Evolutionary conservation across 2,329 filamentous ascomycete genomes (phyloP), one percentile per base, ranked within the genome.

Genomic region (Aspergillus nomiae): DNA sequence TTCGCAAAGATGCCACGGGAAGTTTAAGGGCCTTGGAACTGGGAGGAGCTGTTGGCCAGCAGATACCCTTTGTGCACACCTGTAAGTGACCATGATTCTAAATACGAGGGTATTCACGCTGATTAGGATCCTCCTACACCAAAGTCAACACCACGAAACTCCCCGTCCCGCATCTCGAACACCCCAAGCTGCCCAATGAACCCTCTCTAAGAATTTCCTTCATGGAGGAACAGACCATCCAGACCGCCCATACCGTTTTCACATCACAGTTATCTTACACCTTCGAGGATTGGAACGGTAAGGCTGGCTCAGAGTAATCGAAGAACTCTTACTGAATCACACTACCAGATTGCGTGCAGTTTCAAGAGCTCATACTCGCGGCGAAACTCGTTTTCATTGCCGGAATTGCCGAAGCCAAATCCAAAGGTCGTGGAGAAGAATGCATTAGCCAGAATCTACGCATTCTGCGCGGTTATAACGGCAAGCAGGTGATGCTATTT

Each of bases 361-460:
- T 81, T 53, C 78, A 81, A 60, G 78, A 81, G 62, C 60, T 77
- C 3, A 65, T 81, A 2, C 73, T 81, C 9, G 71, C 72, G 19
- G 75, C 78, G 4, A 76, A 75, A 58, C 67, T 81, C 34, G 62
- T 78, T 28, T 78, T 80, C 56, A 76, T 79, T 36, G 77, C 76
- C 0, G 78, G 78, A 0, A 78, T 81, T 58, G 78, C 78, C 1
- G 77, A 80, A 60, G 78, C 77, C 48, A 79, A 78, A 53, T 80
- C 78, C 50, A 81, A 80, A 63, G 78, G 78, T 10, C 76, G 78
- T 9, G 78, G 78, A 0, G 78, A 81, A 62, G 78, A 81, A 70
- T 80, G 78, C 59, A 80, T 81, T 69, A 80, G 77, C 56, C 78
- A 81, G 65, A 81, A 81, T 60, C 62, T 81, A 19, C 76, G 78